phyloP scores from a whole-genome alignment of 75 land plant species.

The Gnetum montanum region DNA sequence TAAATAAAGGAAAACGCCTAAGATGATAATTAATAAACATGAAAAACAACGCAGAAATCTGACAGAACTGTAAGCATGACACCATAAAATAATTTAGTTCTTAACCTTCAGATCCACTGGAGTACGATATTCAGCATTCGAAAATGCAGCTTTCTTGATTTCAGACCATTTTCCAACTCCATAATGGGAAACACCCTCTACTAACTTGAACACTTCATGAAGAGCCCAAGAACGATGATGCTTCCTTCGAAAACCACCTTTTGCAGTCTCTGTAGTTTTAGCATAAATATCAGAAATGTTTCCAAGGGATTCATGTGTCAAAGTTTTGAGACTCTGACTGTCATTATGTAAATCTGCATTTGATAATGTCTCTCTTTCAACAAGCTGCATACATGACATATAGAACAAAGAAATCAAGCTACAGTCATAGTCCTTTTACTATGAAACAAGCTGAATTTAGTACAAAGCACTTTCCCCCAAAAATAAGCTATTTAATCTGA shows the following conservation, averaged over 20 bases:
- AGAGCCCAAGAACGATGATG: conserved; percentile 80
- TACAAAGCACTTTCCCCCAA: too few species aligned
- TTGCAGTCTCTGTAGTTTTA: conserved; percentile 19
- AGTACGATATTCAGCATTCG: conserved; percentile 65
- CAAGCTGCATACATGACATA: too few species aligned
- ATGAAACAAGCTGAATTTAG: too few species aligned
- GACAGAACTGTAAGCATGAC: not conserved
- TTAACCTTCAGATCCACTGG: conserved; percentile 83
- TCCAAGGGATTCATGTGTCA: conserved; percentile 27
- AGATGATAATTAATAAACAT: not conserved
- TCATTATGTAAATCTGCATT: too few species aligned
- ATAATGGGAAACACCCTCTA: conserved; percentile 81
- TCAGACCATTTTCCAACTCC: conserved; percentile 95
- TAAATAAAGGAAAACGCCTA: too few species aligned
- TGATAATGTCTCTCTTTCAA: too few species aligned
- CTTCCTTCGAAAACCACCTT: conserved; percentile 44
- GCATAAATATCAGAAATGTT: conserved; percentile 13
- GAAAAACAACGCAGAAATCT: not conserved
- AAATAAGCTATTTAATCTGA: too few species aligned
- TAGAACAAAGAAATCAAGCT: too few species aligned
- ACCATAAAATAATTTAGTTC: not conserved
- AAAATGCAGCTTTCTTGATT: conserved; percentile 64
- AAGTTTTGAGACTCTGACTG: not conserved
- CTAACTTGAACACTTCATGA: conserved; percentile 66
- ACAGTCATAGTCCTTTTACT: too few species aligned